Evolutionary conservation across 306 rosid species (phyloP), one percentile per base, ranked within the genome.

Genomic region (Cucumis melo): DNA sequence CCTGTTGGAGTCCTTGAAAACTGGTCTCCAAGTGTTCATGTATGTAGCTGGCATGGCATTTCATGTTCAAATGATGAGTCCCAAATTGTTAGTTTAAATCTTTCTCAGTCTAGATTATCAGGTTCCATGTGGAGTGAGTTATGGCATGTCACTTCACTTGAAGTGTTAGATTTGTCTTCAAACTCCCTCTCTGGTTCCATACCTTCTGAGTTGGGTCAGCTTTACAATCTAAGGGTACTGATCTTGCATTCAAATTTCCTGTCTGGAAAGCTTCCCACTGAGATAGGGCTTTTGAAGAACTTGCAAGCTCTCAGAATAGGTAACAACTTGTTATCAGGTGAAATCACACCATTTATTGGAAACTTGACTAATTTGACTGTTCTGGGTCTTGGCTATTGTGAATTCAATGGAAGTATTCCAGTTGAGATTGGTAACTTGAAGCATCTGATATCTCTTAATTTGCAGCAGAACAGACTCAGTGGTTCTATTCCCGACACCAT

Each of bases 231-330:
- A 70, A 80, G 78, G 76, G 71, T 34, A 29, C 85, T 94, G 46
- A 86, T 75, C 54, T 86, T 94, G 17, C 80, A 86, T 79, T 87
- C 97, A 68, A 94, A 94, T 82, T 83, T 65, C 59, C 88, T 94
- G 66, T 92, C 89, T 27, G 99, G 99, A 8, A 78, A 77, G 78
- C 81, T 94, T 87, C 99, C 99, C 34, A 44, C 76, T 54, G 97
- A 92, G 85, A 67, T 92, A 27, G 92, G 96, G 61, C 86, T 86
- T 81, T 86, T 94, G 92, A 90, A 80, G 87, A 87, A 80, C 80
- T 84, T 94, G 92, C 88, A 85, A 83, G 84, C 86, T 84, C 92
- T 94, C 68, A 88, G 92, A 88, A 81, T 94, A 23, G 99, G 99
- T 32, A 86, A 87, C 65, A 94, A 89, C 93, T 55, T 83, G 85